Evolutionary conservation across 108 stramenopile genomes (phyloP).

Genomic region (Chaetoceros muelleri): DNA sequence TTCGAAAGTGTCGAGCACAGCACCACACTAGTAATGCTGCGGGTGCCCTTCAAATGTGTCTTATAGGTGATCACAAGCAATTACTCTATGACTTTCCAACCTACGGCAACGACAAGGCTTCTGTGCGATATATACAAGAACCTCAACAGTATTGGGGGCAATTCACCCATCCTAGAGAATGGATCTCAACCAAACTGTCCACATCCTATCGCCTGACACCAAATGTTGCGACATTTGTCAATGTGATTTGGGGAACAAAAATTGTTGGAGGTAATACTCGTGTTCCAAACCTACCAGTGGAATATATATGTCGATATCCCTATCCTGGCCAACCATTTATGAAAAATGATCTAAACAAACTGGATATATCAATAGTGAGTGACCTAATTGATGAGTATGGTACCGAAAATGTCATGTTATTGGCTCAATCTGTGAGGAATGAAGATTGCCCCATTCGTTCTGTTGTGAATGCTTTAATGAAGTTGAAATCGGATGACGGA

Average conservation of each 20-base stretch:
- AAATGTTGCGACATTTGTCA: background rate
- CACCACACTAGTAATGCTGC: too few relatives aligned
- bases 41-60: background rate
- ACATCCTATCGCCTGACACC: background rate
- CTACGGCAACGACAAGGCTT: background rate
- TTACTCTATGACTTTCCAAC: constrained; percentile 1
- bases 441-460: constrained; percentile 1
- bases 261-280: background rate
- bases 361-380: background rate
- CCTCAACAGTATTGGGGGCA: constrained; percentile 2
- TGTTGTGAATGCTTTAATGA: constrained; percentile 1
- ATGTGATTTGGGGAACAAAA: constrained; percentile 3
- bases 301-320: constrained; percentile 4
- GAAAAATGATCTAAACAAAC: background rate
- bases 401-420: background rate
- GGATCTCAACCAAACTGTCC: background rate
- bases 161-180: background rate
- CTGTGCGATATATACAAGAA: background rate
- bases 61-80: constrained; percentile 2
- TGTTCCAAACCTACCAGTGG: background rate
- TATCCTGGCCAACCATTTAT: background rate
- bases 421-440: constrained; percentile 4
- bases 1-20: background rate
- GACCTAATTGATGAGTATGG: constrained; percentile 1
- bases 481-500: background rate